These are phyloP conservation scores for Moringa oleifera DNA, from an alignment of 345 rosid genomes.

Conservation along the genomic window DNA sequence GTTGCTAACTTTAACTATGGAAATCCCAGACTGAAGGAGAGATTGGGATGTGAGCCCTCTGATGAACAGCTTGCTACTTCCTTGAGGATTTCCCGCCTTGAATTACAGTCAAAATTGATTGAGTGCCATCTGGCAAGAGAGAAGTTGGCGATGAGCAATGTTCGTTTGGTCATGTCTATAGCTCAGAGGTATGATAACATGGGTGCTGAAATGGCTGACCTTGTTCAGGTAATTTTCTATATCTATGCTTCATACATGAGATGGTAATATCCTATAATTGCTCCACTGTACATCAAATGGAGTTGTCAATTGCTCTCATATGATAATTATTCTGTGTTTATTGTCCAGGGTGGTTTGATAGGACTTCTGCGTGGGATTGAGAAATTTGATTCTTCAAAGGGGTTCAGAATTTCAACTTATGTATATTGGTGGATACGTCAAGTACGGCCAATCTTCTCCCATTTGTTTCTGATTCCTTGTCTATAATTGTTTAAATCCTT, in stretches of 20 bases:
- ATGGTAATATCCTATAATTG: not conserved
- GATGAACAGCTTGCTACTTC: conserved; percentile 80
- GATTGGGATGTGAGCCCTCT: conserved; percentile 83
- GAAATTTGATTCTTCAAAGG: conserved; percentile 93
- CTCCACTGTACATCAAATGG: not conserved
- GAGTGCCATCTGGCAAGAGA: conserved; percentile 84
- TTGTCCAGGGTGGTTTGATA: conserved; percentile 82
- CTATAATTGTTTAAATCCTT: no score
- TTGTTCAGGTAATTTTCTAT: conserved; percentile 69
- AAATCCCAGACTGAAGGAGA: conserved; percentile 61
- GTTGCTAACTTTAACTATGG: conserved; percentile 9
- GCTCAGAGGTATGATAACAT: conserved; percentile 85
- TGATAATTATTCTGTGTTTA: not conserved
- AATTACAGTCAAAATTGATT: conserved; percentile 59
- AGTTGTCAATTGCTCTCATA: not conserved
- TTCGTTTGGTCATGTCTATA: conserved; percentile 90
- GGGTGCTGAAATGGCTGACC: conserved; percentile 97
- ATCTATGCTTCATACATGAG: conserved; percentile 5
- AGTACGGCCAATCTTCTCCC: conserved; percentile 34
- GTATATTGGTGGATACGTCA: conserved; percentile 99
- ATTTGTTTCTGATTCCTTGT: not conserved
- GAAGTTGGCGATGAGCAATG: conserved; percentile 94
- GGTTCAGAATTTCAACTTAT: conserved; percentile 86
- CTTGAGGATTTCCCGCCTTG: conserved; percentile 66
- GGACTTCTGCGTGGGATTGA: conserved; percentile 92